These are phyloP conservation scores for Radiomyces spectabilis DNA, from an alignment of 192 early-diverging fungal genomes.

Conservation along the genomic window DNA sequence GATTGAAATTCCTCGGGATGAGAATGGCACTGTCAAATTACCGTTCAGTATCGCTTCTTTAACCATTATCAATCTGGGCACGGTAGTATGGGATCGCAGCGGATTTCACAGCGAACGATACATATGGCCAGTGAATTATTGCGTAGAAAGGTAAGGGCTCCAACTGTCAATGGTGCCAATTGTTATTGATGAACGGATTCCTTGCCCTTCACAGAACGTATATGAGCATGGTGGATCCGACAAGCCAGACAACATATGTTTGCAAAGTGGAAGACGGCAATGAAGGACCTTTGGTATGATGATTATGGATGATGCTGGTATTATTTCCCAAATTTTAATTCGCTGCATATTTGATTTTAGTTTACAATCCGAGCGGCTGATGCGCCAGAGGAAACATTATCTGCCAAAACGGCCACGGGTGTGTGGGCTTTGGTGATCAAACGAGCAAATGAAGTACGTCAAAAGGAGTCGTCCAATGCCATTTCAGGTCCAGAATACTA, in stretches of 20 bases:
- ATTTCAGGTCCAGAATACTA: constrained; percentile 80
- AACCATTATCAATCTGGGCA: constrained; percentile 52
- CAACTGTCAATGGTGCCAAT: neutral
- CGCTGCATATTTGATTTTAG: constrained; percentile 3
- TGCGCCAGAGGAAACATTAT: constrained; percentile 44
- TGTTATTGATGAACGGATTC: too few relatives aligned
- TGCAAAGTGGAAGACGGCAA: constrained; percentile 63
- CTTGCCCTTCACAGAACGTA: too few relatives aligned
- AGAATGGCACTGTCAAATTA: constrained; percentile 51
- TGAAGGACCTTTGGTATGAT: constrained; percentile 38
- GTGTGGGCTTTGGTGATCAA: constrained; percentile 69
- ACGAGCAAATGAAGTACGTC: constrained; percentile 60
- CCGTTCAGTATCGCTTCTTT: constrained; percentile 59
- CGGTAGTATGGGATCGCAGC: constrained; percentile 46
- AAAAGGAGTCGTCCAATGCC: constrained; percentile 57
- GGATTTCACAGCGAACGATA: constrained; percentile 74
- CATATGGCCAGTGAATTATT: constrained; percentile 78
- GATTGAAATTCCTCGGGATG: constrained; percentile 20
- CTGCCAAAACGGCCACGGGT: constrained; percentile 60
- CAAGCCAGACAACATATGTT: constrained; percentile 49
- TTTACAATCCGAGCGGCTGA: constrained; percentile 70
- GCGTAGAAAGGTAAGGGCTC: constrained; percentile 37
- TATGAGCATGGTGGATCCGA: constrained; percentile 58
- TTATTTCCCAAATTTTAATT: neutral
- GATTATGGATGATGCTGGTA: neutral